Conservation (phyloP, 208 protist species). For the Trypanosoma mega region DNA sequence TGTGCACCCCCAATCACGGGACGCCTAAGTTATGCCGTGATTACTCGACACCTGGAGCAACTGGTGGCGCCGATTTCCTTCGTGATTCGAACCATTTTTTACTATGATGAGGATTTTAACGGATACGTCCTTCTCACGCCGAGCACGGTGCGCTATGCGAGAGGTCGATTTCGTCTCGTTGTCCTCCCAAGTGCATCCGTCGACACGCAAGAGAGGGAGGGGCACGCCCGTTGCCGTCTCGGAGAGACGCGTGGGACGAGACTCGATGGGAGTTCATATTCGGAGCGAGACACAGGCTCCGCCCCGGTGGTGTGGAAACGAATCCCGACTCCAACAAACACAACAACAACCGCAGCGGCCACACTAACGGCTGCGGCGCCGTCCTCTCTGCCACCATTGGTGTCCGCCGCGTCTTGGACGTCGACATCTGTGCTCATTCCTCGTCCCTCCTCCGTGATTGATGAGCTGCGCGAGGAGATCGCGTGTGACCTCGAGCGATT, state of each 20-base stretch:
- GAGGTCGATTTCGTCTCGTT: constrained; percentile 5
- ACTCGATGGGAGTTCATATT: too few species aligned
- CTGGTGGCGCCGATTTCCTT: constrained; percentile 14
- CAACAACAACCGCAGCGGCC: too few species aligned
- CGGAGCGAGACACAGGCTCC: too few species aligned
- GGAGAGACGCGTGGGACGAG: neutral
- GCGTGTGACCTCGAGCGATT: neutral
- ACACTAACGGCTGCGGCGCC: neutral
- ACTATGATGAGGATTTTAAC: constrained; percentile 35
- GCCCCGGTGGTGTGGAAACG: too few species aligned
- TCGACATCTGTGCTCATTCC: neutral
- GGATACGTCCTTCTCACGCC: constrained; percentile 22
- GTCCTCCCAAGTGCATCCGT: neutral
- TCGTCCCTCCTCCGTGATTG: neutral
- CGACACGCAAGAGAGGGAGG: neutral
- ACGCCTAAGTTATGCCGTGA: neutral
- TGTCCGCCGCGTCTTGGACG: too few species aligned
- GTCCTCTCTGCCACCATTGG: too few species aligned
- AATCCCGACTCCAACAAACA: too few species aligned
- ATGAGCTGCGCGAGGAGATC: neutral
- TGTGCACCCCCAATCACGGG: neutral
- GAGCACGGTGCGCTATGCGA: constrained; percentile 3
- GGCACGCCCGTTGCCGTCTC: neutral
- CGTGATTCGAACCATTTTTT: constrained; percentile 36
- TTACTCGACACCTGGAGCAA: neutral